phyloP scores from a whole-genome alignment of 2,329 filamentous ascomycete genomes.

The Eurotiales sp. region DNA sequence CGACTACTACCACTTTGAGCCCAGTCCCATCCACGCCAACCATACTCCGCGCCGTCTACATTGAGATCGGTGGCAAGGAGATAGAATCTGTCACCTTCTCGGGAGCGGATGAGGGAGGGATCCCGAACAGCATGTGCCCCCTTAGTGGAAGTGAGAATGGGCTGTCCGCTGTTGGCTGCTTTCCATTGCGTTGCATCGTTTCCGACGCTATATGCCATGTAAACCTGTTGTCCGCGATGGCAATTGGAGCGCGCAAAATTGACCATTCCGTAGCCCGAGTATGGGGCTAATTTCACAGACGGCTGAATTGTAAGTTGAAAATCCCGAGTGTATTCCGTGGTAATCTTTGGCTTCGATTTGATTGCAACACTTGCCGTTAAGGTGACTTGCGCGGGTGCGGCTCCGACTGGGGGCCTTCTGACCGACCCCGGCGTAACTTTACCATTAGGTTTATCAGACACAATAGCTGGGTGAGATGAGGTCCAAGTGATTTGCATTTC shows the following conservation, averaged over 20 bases:
- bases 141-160: neutral
- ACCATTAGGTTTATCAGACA: neutral
- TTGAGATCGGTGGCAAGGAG: slow-evolving; percentile 1
- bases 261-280: neutral
- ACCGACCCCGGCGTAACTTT: neutral
- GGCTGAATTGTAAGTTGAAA: neutral
- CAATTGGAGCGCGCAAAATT: slow-evolving; percentile 1
- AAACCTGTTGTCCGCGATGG: neutral
- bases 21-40: slow-evolving; percentile 2
- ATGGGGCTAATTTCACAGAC: neutral
- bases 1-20: neutral
- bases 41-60: neutral
- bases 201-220: neutral
- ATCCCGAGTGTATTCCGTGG: neutral
- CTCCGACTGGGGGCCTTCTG: neutral
- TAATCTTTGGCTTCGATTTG: neutral
- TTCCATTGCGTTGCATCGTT: neutral
- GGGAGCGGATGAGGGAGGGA: neutral
- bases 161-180: neutral
- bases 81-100: neutral
- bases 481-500: too few species aligned
- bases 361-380: neutral
- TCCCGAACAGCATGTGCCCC: neutral
- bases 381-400: neutral
- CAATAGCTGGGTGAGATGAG: neutral